Percentiles rank a stretch among this genome's conserved stretches.
phyloP scores from a whole-genome alignment of 176 grass and related monocot genomes.

The Musa itinerans region DNA sequence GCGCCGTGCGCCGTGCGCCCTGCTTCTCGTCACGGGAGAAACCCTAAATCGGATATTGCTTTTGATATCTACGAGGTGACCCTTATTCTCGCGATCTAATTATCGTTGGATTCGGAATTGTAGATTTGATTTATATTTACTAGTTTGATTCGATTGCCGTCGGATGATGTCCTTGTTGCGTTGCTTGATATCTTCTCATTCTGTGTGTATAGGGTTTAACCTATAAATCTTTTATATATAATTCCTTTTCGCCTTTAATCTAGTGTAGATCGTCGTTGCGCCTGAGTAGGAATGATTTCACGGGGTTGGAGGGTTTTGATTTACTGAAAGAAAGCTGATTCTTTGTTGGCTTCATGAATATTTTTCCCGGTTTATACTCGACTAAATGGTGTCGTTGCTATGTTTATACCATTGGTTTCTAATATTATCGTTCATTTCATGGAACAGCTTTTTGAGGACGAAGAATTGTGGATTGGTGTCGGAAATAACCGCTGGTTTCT shows the following conservation, averaged over 20 bases:
- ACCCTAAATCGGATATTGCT: background rate
- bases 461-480: background rate
- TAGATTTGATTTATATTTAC: background rate
- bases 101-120: background rate
- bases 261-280: background rate
- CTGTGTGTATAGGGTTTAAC: background rate
- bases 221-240: background rate
- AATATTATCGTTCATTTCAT: background rate
- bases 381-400: background rate
- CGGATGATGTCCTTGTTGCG: background rate
- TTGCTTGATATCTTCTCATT: background rate
- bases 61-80: background rate
- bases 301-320: background rate
- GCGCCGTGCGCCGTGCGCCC: background rate
- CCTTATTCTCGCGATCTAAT: background rate
- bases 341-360: background rate
- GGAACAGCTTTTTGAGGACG: constrained; percentile 1
- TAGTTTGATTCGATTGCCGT: background rate
- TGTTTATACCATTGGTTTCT: background rate
- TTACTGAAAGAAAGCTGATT: background rate
- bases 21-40: background rate
- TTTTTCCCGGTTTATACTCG: background rate
- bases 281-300: background rate
- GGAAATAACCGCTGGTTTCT: background rate
- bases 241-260: background rate